Evolutionary conservation across 2,329 filamentous ascomycete genomes (phyloP), one percentile per base, ranked within the genome.

Genomic region (Endocalyx cinctus): DNA sequence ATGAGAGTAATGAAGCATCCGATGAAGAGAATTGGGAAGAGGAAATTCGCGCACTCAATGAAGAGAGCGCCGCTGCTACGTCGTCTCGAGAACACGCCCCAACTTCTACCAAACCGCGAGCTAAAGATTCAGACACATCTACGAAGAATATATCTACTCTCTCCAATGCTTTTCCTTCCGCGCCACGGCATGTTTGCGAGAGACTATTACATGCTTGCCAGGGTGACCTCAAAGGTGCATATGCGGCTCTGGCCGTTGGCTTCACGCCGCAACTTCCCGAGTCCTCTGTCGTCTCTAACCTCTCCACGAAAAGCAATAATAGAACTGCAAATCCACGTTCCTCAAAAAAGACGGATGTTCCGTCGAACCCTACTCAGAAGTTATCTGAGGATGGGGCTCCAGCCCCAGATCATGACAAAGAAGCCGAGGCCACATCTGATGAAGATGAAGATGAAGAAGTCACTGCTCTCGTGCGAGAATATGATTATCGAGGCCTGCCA

Each of bases 101-200:
- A n/a, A n/a, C n/a, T n/a, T n/a, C n/a, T n/a, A n/a, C n/a, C n/a
- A n/a, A n/a, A n/a, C n/a, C n/a, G n/a, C n/a, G n/a, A n/a, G n/a
- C n/a, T n/a, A n/a, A n/a, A n/a, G n/a, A n/a, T n/a, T n/a, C n/a
- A n/a, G n/a, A n/a, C n/a, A n/a, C n/a, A n/a, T n/a, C n/a, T n/a
- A n/a, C n/a, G n/a, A n/a, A 67, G 20, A 59, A 58, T 18, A 48
- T 59, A 15, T 47, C 50, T 4, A 54, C 59, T n/a, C 45, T 72
- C 3, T 60, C 55, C 27, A 46, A 52, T 12, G 67, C 69, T 0
- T 75, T 71, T 27, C 70, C 70, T 3, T 46, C 51, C 6, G 62
- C 58, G 7, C 49, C 62, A 1, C 42, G 55, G 6, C 43, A 52
- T 3, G 42, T 55, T 6, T 63, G 64, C 32, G 55, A 67, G 31